Evolutionary conservation across 176 grass and related monocot genomes (phyloP).

Genomic region (Cenchrus fungigraminus): DNA sequence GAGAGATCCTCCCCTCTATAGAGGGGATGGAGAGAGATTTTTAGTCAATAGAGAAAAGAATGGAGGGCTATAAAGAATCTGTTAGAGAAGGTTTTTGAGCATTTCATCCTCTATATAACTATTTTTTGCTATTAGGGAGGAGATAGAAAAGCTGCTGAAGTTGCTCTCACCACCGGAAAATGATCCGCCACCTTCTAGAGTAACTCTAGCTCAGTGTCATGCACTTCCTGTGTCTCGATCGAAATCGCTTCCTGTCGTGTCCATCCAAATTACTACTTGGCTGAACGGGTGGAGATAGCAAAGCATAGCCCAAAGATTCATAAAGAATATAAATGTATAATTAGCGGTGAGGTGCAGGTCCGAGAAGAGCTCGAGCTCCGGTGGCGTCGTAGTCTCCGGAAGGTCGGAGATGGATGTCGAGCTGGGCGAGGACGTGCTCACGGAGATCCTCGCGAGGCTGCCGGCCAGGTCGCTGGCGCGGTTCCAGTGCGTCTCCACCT

Average conservation of each 20-base stretch:
- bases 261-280: not conserved
- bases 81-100: too few relatives aligned
- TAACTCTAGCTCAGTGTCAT: not conserved
- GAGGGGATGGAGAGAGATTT: too few relatives aligned
- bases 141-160: too few relatives aligned
- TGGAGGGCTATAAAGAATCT: too few relatives aligned
- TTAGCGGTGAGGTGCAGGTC: not conserved
- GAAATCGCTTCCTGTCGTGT: not conserved
- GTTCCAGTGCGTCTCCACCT: slow-evolving; percentile 76
- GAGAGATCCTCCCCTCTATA: too few relatives aligned
- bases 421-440: slow-evolving; percentile 62
- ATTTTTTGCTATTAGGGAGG: too few relatives aligned
- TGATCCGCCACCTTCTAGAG: not conserved
- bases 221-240: not conserved
- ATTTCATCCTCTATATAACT: too few relatives aligned
- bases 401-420: slow-evolving; percentile 23
- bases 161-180: not conserved
- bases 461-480: slow-evolving; percentile 73
- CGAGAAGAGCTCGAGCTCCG: not conserved
- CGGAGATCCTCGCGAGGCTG: slow-evolving; percentile 68
- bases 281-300: not conserved
- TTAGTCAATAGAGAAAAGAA: too few relatives aligned
- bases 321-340: not conserved
- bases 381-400: not conserved
- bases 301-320: not conserved